Conservation (phyloP, 257 asterid species). For the Parsonsia alboflavescens region DNA sequence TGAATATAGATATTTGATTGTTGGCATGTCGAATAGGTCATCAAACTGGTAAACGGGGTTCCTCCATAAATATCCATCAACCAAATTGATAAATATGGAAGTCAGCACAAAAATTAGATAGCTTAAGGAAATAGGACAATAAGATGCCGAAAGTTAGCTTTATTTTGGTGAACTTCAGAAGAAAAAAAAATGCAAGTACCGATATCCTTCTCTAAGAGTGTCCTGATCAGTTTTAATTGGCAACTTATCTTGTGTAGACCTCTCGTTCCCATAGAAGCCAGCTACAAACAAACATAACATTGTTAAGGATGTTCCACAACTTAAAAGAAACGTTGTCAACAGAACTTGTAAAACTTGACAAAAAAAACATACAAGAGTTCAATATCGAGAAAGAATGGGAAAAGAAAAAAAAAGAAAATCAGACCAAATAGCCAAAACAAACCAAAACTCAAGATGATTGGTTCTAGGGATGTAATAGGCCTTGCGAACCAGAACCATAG, state of each 20-base stretch:
- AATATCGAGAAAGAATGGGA: background rate
- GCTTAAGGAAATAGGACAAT: background rate
- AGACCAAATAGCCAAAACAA: background rate
- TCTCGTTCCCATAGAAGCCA: slow-evolving; percentile 68
- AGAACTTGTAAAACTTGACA: background rate
- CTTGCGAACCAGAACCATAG: no score
- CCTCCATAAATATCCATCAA: background rate
- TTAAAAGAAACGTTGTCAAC: slow-evolving; percentile 1
- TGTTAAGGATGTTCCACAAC: background rate
- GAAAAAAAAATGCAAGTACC: slow-evolving; percentile 38
- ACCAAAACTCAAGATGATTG: no score
- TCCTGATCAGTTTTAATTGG: slow-evolving; percentile 92
- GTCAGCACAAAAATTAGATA: background rate
- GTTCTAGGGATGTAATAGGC: background rate
- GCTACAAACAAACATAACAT: slow-evolving; percentile 35
- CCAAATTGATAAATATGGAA: background rate
- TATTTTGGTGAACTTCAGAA: background rate
- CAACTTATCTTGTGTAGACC: slow-evolving; percentile 38
- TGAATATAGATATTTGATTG: background rate
- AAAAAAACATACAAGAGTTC: background rate
- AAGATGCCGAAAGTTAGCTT: background rate
- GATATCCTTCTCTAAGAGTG: slow-evolving; percentile 95
- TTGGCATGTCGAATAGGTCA: background rate
- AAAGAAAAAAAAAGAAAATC: background rate
- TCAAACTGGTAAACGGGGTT: background rate